Evolutionary conservation across 176 grass and related monocot genomes (phyloP), one percentile per base, ranked within the genome.

Genomic region (Oryza meyeriana): DNA sequence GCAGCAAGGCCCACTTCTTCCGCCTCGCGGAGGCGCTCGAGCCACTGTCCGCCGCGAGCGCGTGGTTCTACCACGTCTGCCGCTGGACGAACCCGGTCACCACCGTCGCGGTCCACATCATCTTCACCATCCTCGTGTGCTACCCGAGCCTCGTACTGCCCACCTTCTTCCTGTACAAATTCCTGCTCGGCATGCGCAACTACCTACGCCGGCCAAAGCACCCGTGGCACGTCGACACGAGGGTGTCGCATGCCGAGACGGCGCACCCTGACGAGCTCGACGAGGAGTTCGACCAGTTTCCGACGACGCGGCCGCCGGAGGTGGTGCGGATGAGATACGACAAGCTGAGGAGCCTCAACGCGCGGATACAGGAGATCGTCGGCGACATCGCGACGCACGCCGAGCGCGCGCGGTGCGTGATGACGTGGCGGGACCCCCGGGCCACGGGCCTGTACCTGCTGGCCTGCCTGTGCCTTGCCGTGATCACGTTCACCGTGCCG

Each of bases 241-340:
- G 83, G 86, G 50, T 94, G 73, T 94, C 93, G 16, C 84, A 86
- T 67, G 90, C 87, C 7, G 85, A 90, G 64, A 69, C 18, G 30
- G 90, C 81, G 27, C 87, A 92, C 78, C 64, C 7, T 7, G 93
- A 94, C 81, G 92, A 98, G 74, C 84, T 98, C 5, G 95, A 87
- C 72, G 95, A 98, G 90, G 95, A 98, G 88, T 94, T 94, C 76
- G 90, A 94, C 73, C 83, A 91, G 28, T 92, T 94, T 80, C 93
- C 93, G 14, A 94, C 93, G 13, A 29, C 62, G 64, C 72, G 85
- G 11, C 76, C 86, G 0, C 90, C 44, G 11, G 95, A 93, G 42
- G 58, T 98, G 41, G 84, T 94, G 69, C 88, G 90, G 66, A 92
- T 94, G 93, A 64, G 93, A 17, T 94, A 94, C 57, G 93, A 94